Evolutionary conservation across 78 protist genomes (phyloP), one percentile per base, ranked within the genome.

Genomic region (Diacronema lutheri): DNA sequence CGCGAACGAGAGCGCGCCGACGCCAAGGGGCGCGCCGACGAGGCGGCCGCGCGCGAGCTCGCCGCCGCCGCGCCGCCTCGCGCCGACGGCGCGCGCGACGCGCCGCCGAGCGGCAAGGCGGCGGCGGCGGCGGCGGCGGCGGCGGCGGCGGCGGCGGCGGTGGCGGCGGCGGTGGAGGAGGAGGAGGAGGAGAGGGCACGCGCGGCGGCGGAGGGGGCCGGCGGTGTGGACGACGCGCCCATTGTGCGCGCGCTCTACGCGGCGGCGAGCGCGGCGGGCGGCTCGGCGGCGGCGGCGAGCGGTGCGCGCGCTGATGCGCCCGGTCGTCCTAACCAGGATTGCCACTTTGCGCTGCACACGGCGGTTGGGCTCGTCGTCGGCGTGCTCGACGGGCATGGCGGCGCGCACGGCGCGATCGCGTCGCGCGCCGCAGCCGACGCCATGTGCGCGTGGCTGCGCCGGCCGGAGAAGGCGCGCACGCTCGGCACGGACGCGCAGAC

Each of bases 351-450:
- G 46, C 9, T 12, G 23, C 33, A 6, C 21, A 3, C 41, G 35
- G 79, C 40, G 58, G 79, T 25, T 3, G 25, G 9, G 26, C 9
- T 7, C 9, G 58, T 41, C 13, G 13, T 41, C 35, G 79, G 58
- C 21, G 79, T 71, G 29, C 38, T 71, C 58, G 79, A 71, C 57
- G 79, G 79, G 19, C 79, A 71, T 35, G 79, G 79, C 21, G 40
- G 37, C 33, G 58, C 41, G 29, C 31, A 41, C 20, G 79, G 79
- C 16, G 10, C 14, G 38, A 33, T 71, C 7, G 79, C 79, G 14
- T 38, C 79, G 58, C 33, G 5, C 26, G 79, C 57, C 31, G 76
- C 76, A 26, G 25, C 55, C 12, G n/a, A 2, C 46, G 46, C 76
- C 12, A 38, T 38, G 76, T 0, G 21, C 9, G 46, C 0, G 14